phyloP scores from a whole-genome alignment of 1,139 yeast genomes.

The Pichia sp. region DNA sequence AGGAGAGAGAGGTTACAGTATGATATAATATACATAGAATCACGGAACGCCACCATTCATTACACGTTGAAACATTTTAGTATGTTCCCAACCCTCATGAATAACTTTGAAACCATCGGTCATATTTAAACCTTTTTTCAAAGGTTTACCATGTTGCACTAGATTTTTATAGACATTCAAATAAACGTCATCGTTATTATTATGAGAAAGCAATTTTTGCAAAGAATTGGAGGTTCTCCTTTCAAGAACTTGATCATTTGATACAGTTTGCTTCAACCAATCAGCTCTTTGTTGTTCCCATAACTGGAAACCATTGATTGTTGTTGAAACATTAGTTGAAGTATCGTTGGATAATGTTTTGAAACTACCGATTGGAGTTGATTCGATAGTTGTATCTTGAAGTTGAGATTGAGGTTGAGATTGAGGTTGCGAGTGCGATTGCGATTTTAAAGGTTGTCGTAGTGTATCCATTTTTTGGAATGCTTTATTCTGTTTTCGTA shows the following conservation, averaged over 20 bases:
- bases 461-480: slow-evolving; percentile 2
- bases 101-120: slow-evolving; percentile 52
- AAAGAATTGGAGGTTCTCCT: slow-evolving; percentile 28
- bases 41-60: slow-evolving; percentile 37
- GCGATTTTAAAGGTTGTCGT: background rate
- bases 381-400: background rate
- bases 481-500: background rate
- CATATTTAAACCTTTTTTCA: slow-evolving; percentile 54
- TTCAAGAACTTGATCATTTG: slow-evolving; percentile 21
- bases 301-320: slow-evolving; percentile 24
- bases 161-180: slow-evolving; percentile 49
- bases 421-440: background rate
- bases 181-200: slow-evolving; percentile 38
- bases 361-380: background rate
- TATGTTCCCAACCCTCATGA: slow-evolving; percentile 64
- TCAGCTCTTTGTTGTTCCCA: slow-evolving; percentile 55
- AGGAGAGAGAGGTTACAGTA: slow-evolving; percentile 3
- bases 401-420: background rate
- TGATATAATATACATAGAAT: slow-evolving; percentile 1
- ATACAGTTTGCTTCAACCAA: slow-evolving; percentile 41
- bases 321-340: background rate
- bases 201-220: slow-evolving; percentile 29
- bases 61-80: slow-evolving; percentile 57
- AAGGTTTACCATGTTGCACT: slow-evolving; percentile 49
- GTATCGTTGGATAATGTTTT: background rate